Evolutionary conservation across 202 grass and related monocot species (phyloP).

Genomic region (Carex arenaria): DNA sequence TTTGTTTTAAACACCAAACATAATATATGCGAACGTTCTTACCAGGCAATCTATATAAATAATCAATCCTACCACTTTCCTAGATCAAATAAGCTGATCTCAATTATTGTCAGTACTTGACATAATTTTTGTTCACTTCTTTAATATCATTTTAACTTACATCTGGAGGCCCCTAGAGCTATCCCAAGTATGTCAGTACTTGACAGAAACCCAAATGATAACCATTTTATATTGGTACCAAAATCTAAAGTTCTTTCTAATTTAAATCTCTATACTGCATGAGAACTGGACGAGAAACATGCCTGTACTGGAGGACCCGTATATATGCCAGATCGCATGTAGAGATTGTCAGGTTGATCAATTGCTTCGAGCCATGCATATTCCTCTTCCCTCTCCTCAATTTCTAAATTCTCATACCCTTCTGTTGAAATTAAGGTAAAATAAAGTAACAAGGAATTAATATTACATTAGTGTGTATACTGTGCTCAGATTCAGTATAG

Average conservation of each 20-base stretch:
- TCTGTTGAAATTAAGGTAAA: conserved; percentile 1
- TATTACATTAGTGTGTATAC: neutral
- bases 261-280: neutral
- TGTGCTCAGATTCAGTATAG: neutral
- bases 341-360: conserved; percentile 36
- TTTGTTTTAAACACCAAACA: neutral
- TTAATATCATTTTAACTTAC: neutral
- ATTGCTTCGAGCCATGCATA: conserved; percentile 79
- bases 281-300: conserved; percentile 1
- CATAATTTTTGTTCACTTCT: neutral
- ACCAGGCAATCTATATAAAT: neutral
- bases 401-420: neutral
- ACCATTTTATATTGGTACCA: neutral
- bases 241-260: neutral
- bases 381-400: conserved; percentile 31
- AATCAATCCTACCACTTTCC: neutral
- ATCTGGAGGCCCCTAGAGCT: neutral
- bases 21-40: neutral
- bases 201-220: neutral
- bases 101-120: too few species aligned
- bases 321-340: conserved; percentile 78
- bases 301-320: conserved; percentile 68
- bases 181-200: neutral
- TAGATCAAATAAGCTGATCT: neutral
- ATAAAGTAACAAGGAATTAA: neutral